These are phyloP conservation scores for Metarhizium robertsii DNA, from an alignment of 2,329 filamentous ascomycete species.

Conservation along the genomic window DNA sequence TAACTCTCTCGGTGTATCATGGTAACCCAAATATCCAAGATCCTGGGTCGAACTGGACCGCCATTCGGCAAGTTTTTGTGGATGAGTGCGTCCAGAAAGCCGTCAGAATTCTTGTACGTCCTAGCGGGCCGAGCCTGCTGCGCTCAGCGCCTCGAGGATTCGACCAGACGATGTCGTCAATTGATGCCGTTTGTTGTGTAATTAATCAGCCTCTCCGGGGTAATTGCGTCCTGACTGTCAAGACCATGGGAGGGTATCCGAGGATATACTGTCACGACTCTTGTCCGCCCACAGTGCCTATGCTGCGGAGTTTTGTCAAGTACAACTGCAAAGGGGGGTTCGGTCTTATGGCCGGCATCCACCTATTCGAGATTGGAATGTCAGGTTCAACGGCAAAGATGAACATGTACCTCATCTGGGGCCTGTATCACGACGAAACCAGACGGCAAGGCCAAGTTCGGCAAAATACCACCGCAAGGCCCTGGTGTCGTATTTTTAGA, in stretches of 20 bases:
- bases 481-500: background rate
- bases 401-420: background rate
- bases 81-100: background rate
- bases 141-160: background rate
- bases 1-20: background rate
- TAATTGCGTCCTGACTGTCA: background rate
- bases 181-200: background rate
- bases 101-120: constrained; percentile 1
- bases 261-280: background rate
- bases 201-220: background rate
- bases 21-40: background rate
- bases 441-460: background rate
- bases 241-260: background rate
- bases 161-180: background rate
- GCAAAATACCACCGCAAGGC: background rate
- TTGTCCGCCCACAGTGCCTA: background rate
- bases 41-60: background rate
- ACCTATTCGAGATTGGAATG: background rate
- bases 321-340: background rate
- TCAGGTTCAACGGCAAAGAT: background rate
- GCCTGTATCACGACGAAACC: background rate
- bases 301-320: background rate
- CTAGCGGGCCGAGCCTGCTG: background rate
- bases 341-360: background rate
- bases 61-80: background rate